phyloP scores from a whole-genome alignment of 805 yeast species.

The Myxozyma vanderwaltii region DNA sequence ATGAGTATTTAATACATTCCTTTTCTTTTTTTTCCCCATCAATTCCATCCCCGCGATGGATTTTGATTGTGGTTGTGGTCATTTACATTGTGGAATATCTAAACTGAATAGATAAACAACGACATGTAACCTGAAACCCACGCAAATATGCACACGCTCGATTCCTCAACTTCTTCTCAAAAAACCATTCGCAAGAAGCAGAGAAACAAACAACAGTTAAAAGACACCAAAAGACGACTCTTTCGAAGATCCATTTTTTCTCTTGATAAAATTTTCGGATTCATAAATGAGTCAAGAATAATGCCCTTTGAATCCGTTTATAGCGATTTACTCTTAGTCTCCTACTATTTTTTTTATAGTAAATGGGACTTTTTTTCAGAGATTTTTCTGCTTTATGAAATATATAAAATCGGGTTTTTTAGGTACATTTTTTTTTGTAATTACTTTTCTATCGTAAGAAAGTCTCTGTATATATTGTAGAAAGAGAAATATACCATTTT shows the following conservation, averaged over 20 bases:
- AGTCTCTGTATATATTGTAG: too few species aligned
- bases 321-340: neutral
- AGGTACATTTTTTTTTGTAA: conserved; percentile 6
- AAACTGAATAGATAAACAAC: too few species aligned
- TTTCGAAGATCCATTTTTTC: conserved; percentile 23
- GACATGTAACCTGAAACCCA: too few species aligned
- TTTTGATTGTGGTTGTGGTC: too few species aligned
- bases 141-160: too few species aligned
- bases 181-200: too few species aligned
- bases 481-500: too few species aligned
- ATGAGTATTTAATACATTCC: too few species aligned
- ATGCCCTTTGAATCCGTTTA: neutral
- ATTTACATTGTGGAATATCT: too few species aligned
- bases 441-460: neutral
- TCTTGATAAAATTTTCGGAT: conserved; percentile 13
- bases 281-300: conserved; percentile 24
- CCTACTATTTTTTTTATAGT: neutral
- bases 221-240: conserved; percentile 16
- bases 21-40: neutral
- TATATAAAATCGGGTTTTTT: neutral
- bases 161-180: too few species aligned
- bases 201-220: too few species aligned
- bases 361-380: neutral
- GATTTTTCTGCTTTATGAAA: neutral
- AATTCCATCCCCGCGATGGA: too few species aligned